phyloP scores from a whole-genome alignment of 2,329 filamentous ascomycete species.

The Phaeosphaeria sp. region DNA sequence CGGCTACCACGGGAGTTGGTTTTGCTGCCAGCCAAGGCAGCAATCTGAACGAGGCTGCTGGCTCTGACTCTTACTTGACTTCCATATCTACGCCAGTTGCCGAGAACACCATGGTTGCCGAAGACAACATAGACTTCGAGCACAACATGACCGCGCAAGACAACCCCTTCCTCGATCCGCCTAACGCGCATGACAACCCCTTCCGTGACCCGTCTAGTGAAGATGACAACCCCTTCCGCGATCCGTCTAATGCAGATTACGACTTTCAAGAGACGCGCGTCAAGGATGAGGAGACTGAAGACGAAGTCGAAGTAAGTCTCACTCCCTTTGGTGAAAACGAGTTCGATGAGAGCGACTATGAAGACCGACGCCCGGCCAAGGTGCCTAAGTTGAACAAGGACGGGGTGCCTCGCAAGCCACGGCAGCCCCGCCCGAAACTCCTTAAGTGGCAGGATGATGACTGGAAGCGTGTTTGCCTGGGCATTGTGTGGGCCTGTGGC shows the following conservation, averaged over 20 bases:
- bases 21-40: background rate
- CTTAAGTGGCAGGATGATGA: conserved; percentile 40
- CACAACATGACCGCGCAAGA: no score
- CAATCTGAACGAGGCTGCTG: no score
- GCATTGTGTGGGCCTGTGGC: conserved; percentile 40
- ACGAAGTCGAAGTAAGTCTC: conserved; percentile 17
- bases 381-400: conserved; percentile 35
- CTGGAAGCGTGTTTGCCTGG: conserved; percentile 35
- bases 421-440: conserved; percentile 35
- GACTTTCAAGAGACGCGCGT: background rate
- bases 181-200: no score
- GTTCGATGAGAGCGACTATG: conserved; percentile 18
- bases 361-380: conserved; percentile 18
- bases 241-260: background rate
- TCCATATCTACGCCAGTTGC: no score
- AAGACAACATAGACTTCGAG: no score
- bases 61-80: no score
- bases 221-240: no score
- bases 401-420: conserved; percentile 35
- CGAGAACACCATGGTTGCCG: no score
- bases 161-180: no score
- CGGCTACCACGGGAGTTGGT: background rate
- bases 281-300: background rate
- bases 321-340: conserved; percentile 16
- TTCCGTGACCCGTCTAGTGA: no score